Base-by-base conservation (phyloP, 305 asterid species). In the Fraxinus angustifolia region DNA sequence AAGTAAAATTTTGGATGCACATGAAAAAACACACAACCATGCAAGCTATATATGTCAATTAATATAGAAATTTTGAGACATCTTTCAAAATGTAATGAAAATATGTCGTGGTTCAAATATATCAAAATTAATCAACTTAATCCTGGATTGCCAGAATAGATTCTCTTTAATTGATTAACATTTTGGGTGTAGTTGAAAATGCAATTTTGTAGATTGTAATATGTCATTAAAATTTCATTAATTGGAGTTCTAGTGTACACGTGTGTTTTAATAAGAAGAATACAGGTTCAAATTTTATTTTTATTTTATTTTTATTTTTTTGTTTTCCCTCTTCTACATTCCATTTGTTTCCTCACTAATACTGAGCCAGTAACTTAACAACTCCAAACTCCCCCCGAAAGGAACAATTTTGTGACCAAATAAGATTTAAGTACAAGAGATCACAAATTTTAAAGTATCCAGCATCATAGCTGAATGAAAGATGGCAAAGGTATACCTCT, bases 401-500 rank as follows among this genome's bases (percentile, higher is more conserved):
- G 31, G 12, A 62, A 62, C 34, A 21, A 23, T 21, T 26, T 62
- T 21, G 34, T 21, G 72, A 62, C 72, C 34, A 21, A 62, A 62
- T 62, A 62, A 23, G 72, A 62, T 30, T 62, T n/a, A 62, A 62
- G 33, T 21, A 62, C 8, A 62, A 62, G 72, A 62, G 72, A 62
- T 23, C 34, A 3, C 72, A 62, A 62, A 6, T 30, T 70, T 31
- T 31, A 30, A 70, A 70, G 75, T 14, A 71, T 34, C 30, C n/a
- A 71, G 38, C 7, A 34, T 71, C 76, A 71, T n/a, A 3, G 45
- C 14, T 16, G 48, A 31, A 71, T 34, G 45, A 31, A 71, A 33
- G 23, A 34, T 34, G 75, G 76, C 48, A 40, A 19, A 58, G 72
- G 62, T 21, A 40, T 88, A 93, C 98, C 97, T 92, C 88, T 90